Conservation (phyloP, 1,284 basidiomycete genomes). For the Meira miltonrushii region DNA sequence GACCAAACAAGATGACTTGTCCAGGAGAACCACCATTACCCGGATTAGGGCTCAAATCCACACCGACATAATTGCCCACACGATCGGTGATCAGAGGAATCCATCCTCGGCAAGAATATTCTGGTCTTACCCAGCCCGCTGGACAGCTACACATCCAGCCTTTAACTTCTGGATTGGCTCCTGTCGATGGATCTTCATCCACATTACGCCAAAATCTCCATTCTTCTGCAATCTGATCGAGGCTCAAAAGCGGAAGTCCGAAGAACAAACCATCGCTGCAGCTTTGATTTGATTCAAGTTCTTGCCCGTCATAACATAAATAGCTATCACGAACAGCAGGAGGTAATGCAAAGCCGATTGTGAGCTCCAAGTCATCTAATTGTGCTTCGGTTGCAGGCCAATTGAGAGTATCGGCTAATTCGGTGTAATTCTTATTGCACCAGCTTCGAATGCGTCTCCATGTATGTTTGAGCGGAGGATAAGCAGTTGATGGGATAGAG, state of each 20-base stretch:
- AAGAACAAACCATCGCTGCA: constrained; percentile 51
- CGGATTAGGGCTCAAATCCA: constrained; percentile 78
- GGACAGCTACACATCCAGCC: constrained; percentile 77
- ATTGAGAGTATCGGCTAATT: constrained; percentile 49
- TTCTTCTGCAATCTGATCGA: constrained; percentile 43
- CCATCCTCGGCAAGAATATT: constrained; percentile 93
- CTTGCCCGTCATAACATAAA: constrained; percentile 46
- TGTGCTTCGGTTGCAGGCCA: constrained; percentile 41
- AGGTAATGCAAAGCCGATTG: constrained; percentile 41
- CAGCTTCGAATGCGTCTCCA: constrained; percentile 45
- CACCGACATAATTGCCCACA: constrained; percentile 90
- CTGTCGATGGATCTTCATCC: constrained; percentile 44
- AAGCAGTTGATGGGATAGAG: constrained; percentile 36
- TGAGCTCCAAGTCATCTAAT: constrained; percentile 42
- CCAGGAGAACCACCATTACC: constrained; percentile 64
- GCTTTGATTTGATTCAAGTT: constrained; percentile 43
- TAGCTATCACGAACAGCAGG: constrained; percentile 46
- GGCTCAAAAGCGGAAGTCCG: constrained; percentile 42
- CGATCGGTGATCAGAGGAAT: constrained; percentile 89
- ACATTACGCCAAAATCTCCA: constrained; percentile 50
- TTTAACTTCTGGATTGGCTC: constrained; percentile 36
- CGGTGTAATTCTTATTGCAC: constrained; percentile 40
- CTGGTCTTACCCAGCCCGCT: constrained; percentile 78
- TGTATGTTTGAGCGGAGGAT: constrained; percentile 45
- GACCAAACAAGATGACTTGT: constrained; percentile 93